Evolutionary conservation across 345 rosid genomes (phyloP).

Genomic region (Brassica incana): DNA sequence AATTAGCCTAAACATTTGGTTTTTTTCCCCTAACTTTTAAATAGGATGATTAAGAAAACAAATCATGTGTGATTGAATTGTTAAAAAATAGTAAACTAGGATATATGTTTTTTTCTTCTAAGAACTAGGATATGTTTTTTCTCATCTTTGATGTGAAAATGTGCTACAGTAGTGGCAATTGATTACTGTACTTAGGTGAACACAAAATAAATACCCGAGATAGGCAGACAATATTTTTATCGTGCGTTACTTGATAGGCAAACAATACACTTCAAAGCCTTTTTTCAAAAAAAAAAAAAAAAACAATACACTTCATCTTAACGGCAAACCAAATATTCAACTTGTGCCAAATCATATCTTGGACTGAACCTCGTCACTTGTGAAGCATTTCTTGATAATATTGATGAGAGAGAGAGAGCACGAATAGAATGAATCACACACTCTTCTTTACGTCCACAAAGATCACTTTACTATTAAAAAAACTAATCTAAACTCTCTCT

Average conservation of each 20-base stretch:
- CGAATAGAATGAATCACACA: slow-evolving; percentile 15
- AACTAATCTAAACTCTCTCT: not conserved
- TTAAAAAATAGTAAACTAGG: too few relatives aligned
- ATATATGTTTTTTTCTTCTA: too few relatives aligned
- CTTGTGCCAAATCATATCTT: not conserved
- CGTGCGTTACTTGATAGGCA: not conserved
- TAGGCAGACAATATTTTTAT: not conserved
- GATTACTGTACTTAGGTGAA: not conserved
- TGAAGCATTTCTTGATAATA: not conserved
- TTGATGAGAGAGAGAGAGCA: slow-evolving; percentile 4
- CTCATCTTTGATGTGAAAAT: not conserved
- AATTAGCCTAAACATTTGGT: too few relatives aligned
- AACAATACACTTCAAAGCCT: not conserved
- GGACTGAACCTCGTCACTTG: not conserved
- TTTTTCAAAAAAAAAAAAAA: too few relatives aligned
- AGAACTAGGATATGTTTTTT: too few relatives aligned
- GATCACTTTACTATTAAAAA: slow-evolving; percentile 3
- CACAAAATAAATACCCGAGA: not conserved
- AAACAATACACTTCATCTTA: not conserved
- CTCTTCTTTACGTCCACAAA: slow-evolving; percentile 7
- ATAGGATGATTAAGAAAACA: too few relatives aligned
- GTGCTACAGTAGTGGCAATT: not conserved
- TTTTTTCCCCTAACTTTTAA: too few relatives aligned
- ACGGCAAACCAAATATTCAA: not conserved
- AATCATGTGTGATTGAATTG: too few relatives aligned